Percentiles rank a stretch among this genome's conserved stretches.
Evolutionary conservation across 2,329 filamentous ascomycete species (phyloP).

Genomic region (Talaromyces islandicus): DNA sequence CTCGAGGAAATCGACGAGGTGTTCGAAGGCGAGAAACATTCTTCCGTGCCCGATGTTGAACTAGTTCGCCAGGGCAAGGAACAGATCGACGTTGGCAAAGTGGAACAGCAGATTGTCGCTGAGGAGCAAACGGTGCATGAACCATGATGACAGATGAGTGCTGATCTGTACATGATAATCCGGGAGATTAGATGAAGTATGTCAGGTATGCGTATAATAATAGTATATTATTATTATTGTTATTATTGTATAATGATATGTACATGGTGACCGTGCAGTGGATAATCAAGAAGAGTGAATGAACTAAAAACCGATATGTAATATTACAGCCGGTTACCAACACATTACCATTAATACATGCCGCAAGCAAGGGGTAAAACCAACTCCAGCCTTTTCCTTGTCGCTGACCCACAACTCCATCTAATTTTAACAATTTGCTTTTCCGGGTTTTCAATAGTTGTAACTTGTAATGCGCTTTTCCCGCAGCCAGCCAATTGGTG

Average conservation of each 20-base stretch:
- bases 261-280: not conserved
- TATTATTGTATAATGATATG: not conserved
- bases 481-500: not conserved
- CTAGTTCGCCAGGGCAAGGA: constrained; percentile 8
- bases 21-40: constrained; percentile 16
- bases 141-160: not conserved
- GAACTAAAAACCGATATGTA: not conserved
- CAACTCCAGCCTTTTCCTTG: not conserved
- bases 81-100: constrained; percentile 3
- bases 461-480: not conserved
- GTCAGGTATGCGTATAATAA: not conserved
- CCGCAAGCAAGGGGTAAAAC: not conserved
- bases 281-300: not conserved
- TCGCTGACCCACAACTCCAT: not conserved
- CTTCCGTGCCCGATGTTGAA: constrained; percentile 10
- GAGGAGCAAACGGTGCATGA: not conserved
- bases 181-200: not conserved
- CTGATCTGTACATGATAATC: not conserved
- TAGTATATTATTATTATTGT: not conserved
- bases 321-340: not conserved
- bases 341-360: not conserved
- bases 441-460: not conserved
- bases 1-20: constrained; percentile 27
- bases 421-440: not conserved
- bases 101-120: constrained; percentile 9